Evolutionary conservation across 1,284 basidiomycete genomes (phyloP).

Genomic region (Malassezia pachydermatis): DNA sequence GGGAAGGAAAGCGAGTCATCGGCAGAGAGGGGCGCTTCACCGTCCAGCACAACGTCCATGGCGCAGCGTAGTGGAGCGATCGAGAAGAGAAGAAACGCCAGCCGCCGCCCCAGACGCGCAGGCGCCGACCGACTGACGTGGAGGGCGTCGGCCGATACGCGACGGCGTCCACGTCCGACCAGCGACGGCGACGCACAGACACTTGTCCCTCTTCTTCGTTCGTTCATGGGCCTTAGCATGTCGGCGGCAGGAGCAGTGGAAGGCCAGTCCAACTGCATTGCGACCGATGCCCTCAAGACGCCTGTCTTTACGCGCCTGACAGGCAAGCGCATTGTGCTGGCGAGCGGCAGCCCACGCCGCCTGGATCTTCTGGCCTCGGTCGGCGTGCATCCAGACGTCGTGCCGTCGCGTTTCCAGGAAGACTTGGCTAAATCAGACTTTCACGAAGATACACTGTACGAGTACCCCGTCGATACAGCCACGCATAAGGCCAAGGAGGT

Average conservation of each 20-base stretch:
- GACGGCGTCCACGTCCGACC: no score
- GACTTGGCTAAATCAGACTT: conserved; percentile 62
- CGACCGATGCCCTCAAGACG: conserved; percentile 26
- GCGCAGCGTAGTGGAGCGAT: no score
- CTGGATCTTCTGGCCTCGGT: conserved; percentile 36
- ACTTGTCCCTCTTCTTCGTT: no score
- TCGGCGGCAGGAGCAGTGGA: no score
- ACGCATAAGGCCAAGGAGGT: conserved; percentile 60
- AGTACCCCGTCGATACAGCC: conserved; percentile 87
- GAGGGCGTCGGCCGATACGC: no score
- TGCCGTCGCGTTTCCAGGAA: conserved; percentile 80
- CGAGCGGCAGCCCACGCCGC: conserved; percentile 36
- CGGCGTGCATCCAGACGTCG: conserved; percentile 71
- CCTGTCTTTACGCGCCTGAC: conserved; percentile 36
- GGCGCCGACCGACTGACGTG: no score
- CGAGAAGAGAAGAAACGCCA: no score
- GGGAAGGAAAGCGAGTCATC: conserved; percentile 24
- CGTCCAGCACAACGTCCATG: conserved; percentile 15
- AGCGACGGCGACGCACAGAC: not conserved
- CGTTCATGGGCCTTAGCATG: conserved; percentile 5
- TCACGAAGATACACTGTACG: conserved; percentile 61
- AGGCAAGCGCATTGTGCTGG: conserved; percentile 38
- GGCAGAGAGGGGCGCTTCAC: conserved; percentile 2
- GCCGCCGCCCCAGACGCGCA: no score
- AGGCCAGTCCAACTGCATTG: no score